Evolutionary conservation across 2,329 filamentous ascomycete species (phyloP), one percentile per base, ranked within the genome.

Genomic region (Colletotrichum filicis): DNA sequence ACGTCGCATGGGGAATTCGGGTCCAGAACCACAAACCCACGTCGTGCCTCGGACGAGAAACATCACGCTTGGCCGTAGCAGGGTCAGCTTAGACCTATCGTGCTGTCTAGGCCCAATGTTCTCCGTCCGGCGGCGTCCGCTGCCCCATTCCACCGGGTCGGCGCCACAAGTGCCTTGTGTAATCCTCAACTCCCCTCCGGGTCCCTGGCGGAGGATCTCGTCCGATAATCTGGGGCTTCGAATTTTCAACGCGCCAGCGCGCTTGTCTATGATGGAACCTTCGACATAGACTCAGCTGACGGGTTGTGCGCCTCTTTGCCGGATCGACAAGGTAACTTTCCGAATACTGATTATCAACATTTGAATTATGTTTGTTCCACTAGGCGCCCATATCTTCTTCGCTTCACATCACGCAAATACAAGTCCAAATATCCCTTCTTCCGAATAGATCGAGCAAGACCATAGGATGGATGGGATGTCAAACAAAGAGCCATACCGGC

Each of bases 101-200:
- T 42, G 53, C 42, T 7, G 30, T 46, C 26, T 26, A 53, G 35
- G 35, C 52, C 66, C 46, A 24, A 62, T 6, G 37, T 58, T 14
- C 28, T 37, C n/a, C 46, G 55, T 24, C 16, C 42, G 42, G 42
- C 42, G 16, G 16, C 42, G 42, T 49, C 42, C 42, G 42, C 42
- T 49, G 42, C 66, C 32, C 70, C 70, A 65, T 73, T 62, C 60
- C 59, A 53, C 55, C 46, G 66, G 66, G 66, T 61, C 24, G 24
- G n/a, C 70, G 56, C 70, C 66, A 49, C 66, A 56, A 49, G 65
- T 37, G 70, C 46, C 55, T 49, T 49, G 26, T 5, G 49, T 70
- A 52, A 73, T 66, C 70, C 70, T 65, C 70, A 65, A 49, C n/a
- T 58, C 52, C 68, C 9, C 28, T 46, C 24, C 16, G 16, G 42